A percentile compares a stretch with the other conserved stretches of the same genome.
Conservation (phyloP, 2,329 filamentous ascomycete genomes). For the Monilinia aucupariae region DNA sequence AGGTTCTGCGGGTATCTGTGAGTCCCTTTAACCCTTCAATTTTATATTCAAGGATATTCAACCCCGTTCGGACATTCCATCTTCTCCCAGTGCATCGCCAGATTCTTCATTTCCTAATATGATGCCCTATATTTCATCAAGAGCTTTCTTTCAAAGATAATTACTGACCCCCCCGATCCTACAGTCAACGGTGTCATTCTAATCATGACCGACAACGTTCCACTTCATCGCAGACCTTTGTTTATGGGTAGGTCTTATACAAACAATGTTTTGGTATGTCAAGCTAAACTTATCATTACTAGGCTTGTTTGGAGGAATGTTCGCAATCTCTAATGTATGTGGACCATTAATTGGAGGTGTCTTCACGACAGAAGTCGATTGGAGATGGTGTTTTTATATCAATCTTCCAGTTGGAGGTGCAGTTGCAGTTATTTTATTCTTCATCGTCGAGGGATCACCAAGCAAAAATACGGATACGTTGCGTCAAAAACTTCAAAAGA, state of each 20-base stretch:
- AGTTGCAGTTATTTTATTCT: conserved; percentile 6
- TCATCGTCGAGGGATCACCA: not conserved
- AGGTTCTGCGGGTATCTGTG: conserved; percentile 27
- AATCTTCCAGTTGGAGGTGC: conserved; percentile 12
- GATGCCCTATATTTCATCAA: not conserved
- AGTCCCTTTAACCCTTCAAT: not conserved
- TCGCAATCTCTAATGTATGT: conserved; percentile 36
- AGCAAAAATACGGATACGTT: not conserved
- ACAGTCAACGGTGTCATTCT: conserved; percentile 27
- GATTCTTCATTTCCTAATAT: not conserved
- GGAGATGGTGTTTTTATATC: conserved; percentile 32
- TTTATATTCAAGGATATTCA: not conserved
- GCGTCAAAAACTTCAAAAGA: conserved; percentile 12
- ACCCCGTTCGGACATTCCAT: too few relatives aligned
- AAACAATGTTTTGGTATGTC: too few relatives aligned
- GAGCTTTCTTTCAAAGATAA: not conserved
- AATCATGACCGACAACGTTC: conserved; percentile 22
- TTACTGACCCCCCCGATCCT: not conserved
- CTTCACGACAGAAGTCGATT: conserved; percentile 38
- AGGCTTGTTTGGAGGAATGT: conserved; percentile 39
- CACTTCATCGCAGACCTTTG: conserved; percentile 20
- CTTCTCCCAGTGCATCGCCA: not conserved
- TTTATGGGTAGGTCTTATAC: not conserved
- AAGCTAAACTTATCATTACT: not conserved
- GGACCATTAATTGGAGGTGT: conserved; percentile 34